Evolutionary conservation across 2,329 filamentous ascomycete species (phyloP).

Genomic region (Curvularia lunata): DNA sequence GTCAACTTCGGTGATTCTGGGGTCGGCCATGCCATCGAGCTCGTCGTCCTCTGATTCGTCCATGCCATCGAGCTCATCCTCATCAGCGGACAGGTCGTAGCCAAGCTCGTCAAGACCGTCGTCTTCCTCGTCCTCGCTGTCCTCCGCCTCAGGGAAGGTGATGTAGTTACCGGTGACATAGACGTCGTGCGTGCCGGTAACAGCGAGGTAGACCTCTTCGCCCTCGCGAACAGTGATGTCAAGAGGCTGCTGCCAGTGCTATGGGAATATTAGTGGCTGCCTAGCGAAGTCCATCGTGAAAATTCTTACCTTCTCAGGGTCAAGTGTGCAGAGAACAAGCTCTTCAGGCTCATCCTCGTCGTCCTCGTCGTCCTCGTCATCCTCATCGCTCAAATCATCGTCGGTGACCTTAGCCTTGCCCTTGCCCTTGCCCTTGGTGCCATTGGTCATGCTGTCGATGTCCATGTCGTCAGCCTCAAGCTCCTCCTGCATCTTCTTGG

Average conservation of each 20-base stretch:
- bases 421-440: conserved; percentile 59
- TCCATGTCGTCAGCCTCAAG: conserved; percentile 76
- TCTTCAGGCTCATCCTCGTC: conserved; percentile 74
- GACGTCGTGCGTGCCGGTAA: conserved; percentile 86
- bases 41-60: conserved; percentile 57
- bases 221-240: conserved; percentile 90
- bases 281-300: conserved; percentile 32
- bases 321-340: conserved; percentile 93
- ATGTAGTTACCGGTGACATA: conserved; percentile 97
- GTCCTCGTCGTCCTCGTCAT: conserved; percentile 58
- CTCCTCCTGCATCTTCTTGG: conserved; percentile 77
- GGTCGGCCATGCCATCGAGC: conserved; percentile 70
- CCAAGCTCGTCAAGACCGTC: conserved; percentile 68
- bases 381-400: conserved; percentile 76
- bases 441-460: conserved; percentile 64
- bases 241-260: conserved; percentile 95
- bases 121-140: conserved; percentile 66
- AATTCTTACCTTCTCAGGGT: conserved; percentile 80
- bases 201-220: conserved; percentile 91
- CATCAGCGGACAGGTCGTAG: conserved; percentile 81
- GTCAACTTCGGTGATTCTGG: conserved; percentile 83
- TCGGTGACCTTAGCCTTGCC: conserved; percentile 69
- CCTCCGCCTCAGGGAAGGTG: conserved; percentile 66
- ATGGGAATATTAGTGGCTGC: conserved; percentile 37
- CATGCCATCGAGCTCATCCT: conserved; percentile 72